Percentiles rank a stretch among this genome's conserved stretches.
These are phyloP conservation scores for Trametes villosa DNA, from an alignment of 768 basidiomycete species.

Conservation along the genomic window DNA sequence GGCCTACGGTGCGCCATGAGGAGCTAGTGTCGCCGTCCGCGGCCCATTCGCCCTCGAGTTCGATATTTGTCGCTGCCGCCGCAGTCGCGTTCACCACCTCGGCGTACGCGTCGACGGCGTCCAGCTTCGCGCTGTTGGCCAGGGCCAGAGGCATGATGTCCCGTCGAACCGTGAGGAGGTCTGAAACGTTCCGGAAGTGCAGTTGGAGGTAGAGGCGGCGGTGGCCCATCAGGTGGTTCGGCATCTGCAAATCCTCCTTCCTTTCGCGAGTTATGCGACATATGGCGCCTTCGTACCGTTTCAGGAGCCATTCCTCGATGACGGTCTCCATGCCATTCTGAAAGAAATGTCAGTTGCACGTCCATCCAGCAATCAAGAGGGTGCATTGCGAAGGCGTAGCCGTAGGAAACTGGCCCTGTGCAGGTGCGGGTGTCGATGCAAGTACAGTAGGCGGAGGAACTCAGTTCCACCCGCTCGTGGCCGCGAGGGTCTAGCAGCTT, in stretches of 20 bases:
- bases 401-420: too few species aligned
- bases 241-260: conserved; percentile 94
- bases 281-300: conserved; percentile 89
- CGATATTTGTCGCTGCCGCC: conserved; percentile 64
- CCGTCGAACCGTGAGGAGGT: conserved; percentile 84
- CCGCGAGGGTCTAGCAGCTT: too few species aligned
- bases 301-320: conserved; percentile 95
- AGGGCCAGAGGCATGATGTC: conserved; percentile 90
- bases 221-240: conserved; percentile 97
- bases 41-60: conserved; percentile 67
- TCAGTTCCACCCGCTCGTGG: too few species aligned
- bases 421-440: too few species aligned
- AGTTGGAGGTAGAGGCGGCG: conserved; percentile 87
- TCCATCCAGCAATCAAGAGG: too few species aligned
- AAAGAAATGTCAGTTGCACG: neutral
- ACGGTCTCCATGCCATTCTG: conserved; percentile 85
- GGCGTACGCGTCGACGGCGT: conserved; percentile 96
- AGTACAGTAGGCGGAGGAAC: too few species aligned
- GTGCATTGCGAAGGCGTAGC: too few species aligned
- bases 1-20: conserved; percentile 33
- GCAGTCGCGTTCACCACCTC: conserved; percentile 89
- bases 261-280: conserved; percentile 75
- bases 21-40: conserved; percentile 45
- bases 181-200: conserved; percentile 90
- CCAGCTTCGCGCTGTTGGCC: conserved; percentile 89